Percentiles rank a stretch among this genome's conserved stretches.
Conservation (phyloP, 441 rosid species). For the Bocquillonia castaneifolia region DNA sequence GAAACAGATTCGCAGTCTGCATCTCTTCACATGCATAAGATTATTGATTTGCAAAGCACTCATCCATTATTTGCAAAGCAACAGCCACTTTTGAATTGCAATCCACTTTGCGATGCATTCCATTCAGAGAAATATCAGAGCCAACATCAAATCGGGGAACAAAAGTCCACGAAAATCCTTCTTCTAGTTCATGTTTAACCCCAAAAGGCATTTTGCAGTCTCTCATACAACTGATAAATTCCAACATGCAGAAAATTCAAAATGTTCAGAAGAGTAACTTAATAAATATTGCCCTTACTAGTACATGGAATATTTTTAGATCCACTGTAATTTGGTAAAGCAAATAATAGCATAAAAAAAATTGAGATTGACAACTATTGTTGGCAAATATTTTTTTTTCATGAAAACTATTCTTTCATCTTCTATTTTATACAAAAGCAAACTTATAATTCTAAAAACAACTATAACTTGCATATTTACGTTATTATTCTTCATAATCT, state of each 20-base stretch:
- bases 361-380: too few relatives aligned
- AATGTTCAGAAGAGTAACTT: constrained; percentile 1
- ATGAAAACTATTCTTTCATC: too few relatives aligned
- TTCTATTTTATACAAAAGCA: too few relatives aligned
- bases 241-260: constrained; percentile 9
- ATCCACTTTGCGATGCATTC: constrained; percentile 50
- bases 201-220: constrained; percentile 64
- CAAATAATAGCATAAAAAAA: too few relatives aligned
- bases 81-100: constrained; percentile 88
- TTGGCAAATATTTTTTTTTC: too few relatives aligned
- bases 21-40: too few relatives aligned
- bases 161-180: constrained; percentile 80
- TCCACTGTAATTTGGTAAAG: too few relatives aligned
- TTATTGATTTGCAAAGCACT: constrained; percentile 91
- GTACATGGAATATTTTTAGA: too few relatives aligned
- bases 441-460: not conserved
- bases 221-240: constrained; percentile 50
- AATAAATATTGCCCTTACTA: not conserved
- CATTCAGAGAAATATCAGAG: constrained; percentile 44
- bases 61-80: constrained; percentile 84
- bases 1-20: too few relatives aligned
- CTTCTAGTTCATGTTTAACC: constrained; percentile 72
- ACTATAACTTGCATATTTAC: not conserved
- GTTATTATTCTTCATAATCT: not conserved
- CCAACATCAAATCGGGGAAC: constrained; percentile 61